phyloP scores from a whole-genome alignment of 495 filamentous ascomycete species.

The Aspergillus cavernicola region DNA sequence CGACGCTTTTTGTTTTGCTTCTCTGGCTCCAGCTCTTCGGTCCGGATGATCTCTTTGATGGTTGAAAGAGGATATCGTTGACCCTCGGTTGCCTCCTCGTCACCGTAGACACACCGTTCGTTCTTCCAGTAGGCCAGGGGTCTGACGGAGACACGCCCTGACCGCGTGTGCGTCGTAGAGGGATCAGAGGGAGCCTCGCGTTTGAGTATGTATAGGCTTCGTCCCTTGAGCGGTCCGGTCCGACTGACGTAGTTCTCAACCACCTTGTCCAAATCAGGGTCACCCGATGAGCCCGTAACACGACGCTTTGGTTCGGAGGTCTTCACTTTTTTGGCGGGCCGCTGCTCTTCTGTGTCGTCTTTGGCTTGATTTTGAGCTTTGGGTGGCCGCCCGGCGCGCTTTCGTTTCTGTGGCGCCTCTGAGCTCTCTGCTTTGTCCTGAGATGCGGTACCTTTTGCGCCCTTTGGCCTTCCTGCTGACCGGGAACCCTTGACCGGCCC shows the following conservation, averaged over 20 bases:
- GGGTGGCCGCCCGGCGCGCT: slow-evolving; percentile 33
- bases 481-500: slow-evolving; percentile 3
- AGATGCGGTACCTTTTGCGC: slow-evolving; percentile 13
- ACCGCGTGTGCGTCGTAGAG: slow-evolving; percentile 49
- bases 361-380: slow-evolving; percentile 22
- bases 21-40: slow-evolving; percentile 56
- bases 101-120: slow-evolving; percentile 68
- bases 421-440: slow-evolving; percentile 12
- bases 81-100: slow-evolving; percentile 49
- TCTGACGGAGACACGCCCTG: slow-evolving; percentile 57
- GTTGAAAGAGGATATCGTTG: slow-evolving; percentile 56
- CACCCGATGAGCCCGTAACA: slow-evolving; percentile 13
- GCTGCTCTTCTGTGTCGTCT: slow-evolving; percentile 24
- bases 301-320: slow-evolving; percentile 16
- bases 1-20: slow-evolving; percentile 33
- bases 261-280: slow-evolving; percentile 37
- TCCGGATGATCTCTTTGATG: slow-evolving; percentile 72
- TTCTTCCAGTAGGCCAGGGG: slow-evolving; percentile 87
- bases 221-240: slow-evolving; percentile 46
- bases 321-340: slow-evolving; percentile 37
- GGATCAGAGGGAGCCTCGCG: slow-evolving; percentile 57
- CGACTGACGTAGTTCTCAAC: slow-evolving; percentile 43
- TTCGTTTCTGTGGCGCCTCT: slow-evolving; percentile 18
- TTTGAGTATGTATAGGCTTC: slow-evolving; percentile 67
- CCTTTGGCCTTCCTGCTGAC: slow-evolving; percentile 11